Base-by-base conservation (phyloP, 2,329 filamentous ascomycete species). In the Pseudocercospora eumusae region DNA sequence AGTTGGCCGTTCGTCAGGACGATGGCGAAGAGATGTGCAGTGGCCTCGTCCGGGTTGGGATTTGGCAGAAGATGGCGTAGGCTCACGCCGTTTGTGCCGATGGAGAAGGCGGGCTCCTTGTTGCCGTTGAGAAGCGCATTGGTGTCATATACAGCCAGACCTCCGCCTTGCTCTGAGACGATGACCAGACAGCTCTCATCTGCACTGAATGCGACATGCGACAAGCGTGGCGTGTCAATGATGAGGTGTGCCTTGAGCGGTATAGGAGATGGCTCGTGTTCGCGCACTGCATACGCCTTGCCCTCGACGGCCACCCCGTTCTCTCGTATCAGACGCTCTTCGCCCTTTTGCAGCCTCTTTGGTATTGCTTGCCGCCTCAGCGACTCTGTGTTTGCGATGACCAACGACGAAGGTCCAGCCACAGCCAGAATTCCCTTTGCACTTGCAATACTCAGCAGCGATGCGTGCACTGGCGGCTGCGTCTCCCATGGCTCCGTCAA, bases 181-280 rank as follows among this genome's bases (percentile, higher is more conserved):
- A 97, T 81, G 36, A 96, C 84, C 63, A 99, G 80, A 69, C 89
- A 92, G 69, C 86, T 86, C 74, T 97, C 96, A 71, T 96, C 91
- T n/a, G 91, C 85, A 0, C 92, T 93, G 75, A 99, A 99, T 15
- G 88, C 87, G 20, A 99, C 82, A 75, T 99, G 95, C 10, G 92
- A 96, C 58, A 96, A 84, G 69, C 89, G 87, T 71, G 90, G 85
- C 70, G 96, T 83, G 18, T 40, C 52, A 18, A 54, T 54, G 28
- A 25, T 25, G 18, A 36, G 23, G 18, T 36, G 28, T 54, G 58
- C 49, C 15, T 44, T 60, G 58, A 33, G 27, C 2, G 49, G 33
- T 42, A 59, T 62, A 11, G 57, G 36, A 11, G 15, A 40, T 33
- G 55, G 45, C 47, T 62, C 60, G 25, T 62, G 55, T 31, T 62